These are phyloP conservation scores for Capronia americana DNA, from an alignment of 2,329 filamentous ascomycete genomes.

Conservation along the genomic window DNA sequence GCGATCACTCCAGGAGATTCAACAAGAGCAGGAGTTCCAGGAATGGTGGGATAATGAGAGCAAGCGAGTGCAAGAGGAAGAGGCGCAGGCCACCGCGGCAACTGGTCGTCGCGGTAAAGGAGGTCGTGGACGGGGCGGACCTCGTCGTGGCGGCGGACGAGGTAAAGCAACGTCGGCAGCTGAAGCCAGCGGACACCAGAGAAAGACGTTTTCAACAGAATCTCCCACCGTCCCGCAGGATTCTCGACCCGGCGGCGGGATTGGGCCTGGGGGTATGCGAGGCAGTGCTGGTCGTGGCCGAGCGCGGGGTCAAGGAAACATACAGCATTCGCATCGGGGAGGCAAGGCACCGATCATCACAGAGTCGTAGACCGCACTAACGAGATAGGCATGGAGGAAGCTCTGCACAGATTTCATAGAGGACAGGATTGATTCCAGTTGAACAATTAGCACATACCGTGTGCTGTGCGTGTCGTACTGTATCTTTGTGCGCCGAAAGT, in stretches of 20 bases:
- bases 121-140: constrained; percentile 41
- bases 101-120: constrained; percentile 48
- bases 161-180: constrained; percentile 28
- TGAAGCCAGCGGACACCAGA: constrained; percentile 10
- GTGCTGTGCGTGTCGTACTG: not conserved
- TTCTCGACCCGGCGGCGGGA: constrained; percentile 19
- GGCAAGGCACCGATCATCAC: constrained; percentile 28
- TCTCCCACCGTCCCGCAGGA: not conserved
- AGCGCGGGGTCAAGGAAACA: constrained; percentile 27
- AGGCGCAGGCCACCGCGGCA: constrained; percentile 46
- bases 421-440: not conserved
- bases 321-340: constrained; percentile 27
- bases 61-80: constrained; percentile 70
- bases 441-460: not conserved
- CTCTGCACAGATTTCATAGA: constrained; percentile 23
- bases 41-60: constrained; percentile 95
- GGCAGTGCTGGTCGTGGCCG: constrained; percentile 22
- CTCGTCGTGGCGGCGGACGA: constrained; percentile 37
- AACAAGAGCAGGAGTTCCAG: constrained; percentile 95
- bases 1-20: constrained; percentile 89
- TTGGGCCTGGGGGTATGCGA: constrained; percentile 12
- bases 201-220: constrained; percentile 5
- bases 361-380: constrained; percentile 3
- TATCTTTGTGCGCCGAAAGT: not conserved
- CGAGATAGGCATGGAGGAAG: not conserved